Conservation (phyloP, 1,284 basidiomycete species). For the Malassezia sympodialis region DNA sequence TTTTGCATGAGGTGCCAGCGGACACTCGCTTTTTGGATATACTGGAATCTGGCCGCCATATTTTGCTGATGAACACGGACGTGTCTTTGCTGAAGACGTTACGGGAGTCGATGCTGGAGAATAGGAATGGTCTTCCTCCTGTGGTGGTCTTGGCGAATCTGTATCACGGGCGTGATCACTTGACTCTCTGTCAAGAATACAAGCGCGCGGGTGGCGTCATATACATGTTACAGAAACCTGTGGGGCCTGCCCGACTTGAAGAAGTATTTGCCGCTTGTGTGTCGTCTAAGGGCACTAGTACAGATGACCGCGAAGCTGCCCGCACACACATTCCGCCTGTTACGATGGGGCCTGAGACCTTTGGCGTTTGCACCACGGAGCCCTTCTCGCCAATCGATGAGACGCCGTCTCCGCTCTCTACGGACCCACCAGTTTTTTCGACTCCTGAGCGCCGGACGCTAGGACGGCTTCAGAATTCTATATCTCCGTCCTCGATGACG, state of each 20-base stretch:
- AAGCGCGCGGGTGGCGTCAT: constrained; percentile 76
- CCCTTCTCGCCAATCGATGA: background rate
- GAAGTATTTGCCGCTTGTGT: constrained; percentile 62
- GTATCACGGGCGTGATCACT: constrained; percentile 59
- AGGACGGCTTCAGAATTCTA: background rate
- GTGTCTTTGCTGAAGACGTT: constrained; percentile 52
- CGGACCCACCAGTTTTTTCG: background rate
- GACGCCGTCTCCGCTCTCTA: background rate
- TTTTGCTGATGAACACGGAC: constrained; percentile 76
- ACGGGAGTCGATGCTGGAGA: background rate
- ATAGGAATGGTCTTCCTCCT: constrained; percentile 50
- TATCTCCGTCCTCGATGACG: background rate
- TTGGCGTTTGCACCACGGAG: too few species aligned
- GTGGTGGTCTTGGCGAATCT: constrained; percentile 65
- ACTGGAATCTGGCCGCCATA: constrained; percentile 54
- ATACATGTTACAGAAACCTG: constrained; percentile 76
- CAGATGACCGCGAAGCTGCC: background rate
- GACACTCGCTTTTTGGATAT: background rate
- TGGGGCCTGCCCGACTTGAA: constrained; percentile 67
- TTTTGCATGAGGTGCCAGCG: constrained; percentile 1
- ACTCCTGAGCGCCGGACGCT: background rate
- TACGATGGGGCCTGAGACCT: background rate
- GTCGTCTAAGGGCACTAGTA: constrained; percentile 52
- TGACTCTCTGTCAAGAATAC: constrained; percentile 58
- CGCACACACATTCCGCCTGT: background rate